Percentiles rank a stretch among this genome's conserved stretches.
Conservation (phyloP, 1,139 yeast species). For the Nakaseomyces nivariensis region DNA sequence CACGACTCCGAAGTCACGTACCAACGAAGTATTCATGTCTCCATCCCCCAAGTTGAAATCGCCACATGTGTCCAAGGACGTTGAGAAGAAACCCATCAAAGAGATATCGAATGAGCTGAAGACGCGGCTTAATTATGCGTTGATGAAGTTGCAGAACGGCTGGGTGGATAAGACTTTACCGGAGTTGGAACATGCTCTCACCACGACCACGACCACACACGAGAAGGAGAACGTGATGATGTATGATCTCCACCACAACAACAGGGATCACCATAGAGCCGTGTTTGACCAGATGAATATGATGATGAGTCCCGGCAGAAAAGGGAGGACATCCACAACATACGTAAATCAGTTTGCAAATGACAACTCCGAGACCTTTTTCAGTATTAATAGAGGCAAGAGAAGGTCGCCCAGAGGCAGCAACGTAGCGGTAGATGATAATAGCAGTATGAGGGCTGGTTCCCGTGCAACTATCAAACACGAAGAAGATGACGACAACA, state of each 20-base stretch:
- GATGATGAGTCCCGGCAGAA: slow-evolving; percentile 3
- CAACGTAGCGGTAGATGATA: not conserved
- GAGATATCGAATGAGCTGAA: slow-evolving; percentile 35
- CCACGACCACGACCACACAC: slow-evolving; percentile 4
- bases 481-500: not conserved
- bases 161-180: slow-evolving; percentile 33
- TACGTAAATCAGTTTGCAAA: slow-evolving; percentile 15
- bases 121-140: slow-evolving; percentile 39
- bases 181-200: slow-evolving; percentile 24
- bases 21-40: slow-evolving; percentile 24
- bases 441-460: slow-evolving; percentile 1
- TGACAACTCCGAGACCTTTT: slow-evolving; percentile 4
- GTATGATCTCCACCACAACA: not conserved
- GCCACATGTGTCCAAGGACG: slow-evolving; percentile 27
- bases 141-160: slow-evolving; percentile 37
- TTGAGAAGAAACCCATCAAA: slow-evolving; percentile 30
- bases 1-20: slow-evolving; percentile 31
- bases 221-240: slow-evolving; percentile 7
- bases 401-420: not conserved
- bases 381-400: not conserved
- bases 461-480: not conserved
- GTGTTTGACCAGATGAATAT: not conserved
- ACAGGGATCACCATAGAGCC: not conserved
- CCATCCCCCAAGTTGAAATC: slow-evolving; percentile 33
- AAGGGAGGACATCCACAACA: slow-evolving; percentile 8